Base-by-base conservation (phyloP, 306 rosid species). In the Quercus rubra region DNA sequence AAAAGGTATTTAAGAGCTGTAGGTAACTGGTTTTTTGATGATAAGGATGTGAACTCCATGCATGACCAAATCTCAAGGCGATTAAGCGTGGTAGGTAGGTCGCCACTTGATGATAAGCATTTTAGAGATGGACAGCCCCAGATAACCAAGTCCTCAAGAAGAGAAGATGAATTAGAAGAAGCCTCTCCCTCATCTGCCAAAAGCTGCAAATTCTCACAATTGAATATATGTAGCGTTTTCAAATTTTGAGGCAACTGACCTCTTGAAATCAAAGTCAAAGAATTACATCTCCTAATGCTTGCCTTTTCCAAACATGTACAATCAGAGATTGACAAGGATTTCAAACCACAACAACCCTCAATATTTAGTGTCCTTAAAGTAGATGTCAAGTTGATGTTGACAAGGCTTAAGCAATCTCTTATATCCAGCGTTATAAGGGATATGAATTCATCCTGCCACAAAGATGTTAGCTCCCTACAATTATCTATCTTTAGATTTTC, bases 211-310 rank as follows among this genome's bases (percentile, higher is more conserved):
- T 21, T 59, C 66, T 59, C 25, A 27, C 66, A 59, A 21, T 0
- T 0, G 0, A 2, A 0, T 59, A 59, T 59, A 0, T 7, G 0
- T 23, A 59, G 66, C 31, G 46, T 41, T 21, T 69, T 77, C 20
- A 77, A 38, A 70, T 70, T 69, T 10, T 46, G 70, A 13, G 81
- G 81, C 2, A 78, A n/a, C 5, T 70, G 81, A 14, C 51, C 70
- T 46, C 10, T 35, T 55, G 80, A 14, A 19, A 78, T 15, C n/a
- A n/a, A 38, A 5, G 13, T 25, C 46, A 78, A 74, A 18, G 81
- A 78, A 69, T 78, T 41, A 78, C 75, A 69, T 0, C 17, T 23
- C 3, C 1, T 0, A 1, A 78, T 55, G 43, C 5, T 15, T 38
- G 38, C 56, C 23, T 5, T 43, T 35, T 78, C 59, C 10, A 78